These are phyloP conservation scores for Elaeis guineensis DNA, from an alignment of 176 grass and related monocot genomes.

Conservation along the genomic window DNA sequence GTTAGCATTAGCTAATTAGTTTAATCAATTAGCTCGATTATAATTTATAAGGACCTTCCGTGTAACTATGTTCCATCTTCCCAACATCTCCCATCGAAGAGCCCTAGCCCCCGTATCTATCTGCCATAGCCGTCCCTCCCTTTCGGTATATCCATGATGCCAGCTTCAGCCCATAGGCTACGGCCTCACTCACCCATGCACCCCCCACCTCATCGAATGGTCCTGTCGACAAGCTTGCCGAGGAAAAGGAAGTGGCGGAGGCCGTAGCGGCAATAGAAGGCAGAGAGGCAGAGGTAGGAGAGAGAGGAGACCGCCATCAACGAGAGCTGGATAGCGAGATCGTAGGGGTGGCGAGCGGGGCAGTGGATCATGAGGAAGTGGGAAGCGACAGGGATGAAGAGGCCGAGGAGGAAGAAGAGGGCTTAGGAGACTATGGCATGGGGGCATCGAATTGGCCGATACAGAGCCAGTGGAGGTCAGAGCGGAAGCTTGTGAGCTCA, in stretches of 20 bases:
- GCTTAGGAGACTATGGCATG: neutral
- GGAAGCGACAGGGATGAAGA: slow-evolving; percentile 2
- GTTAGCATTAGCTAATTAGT: too few species aligned
- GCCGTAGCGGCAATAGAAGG: slow-evolving; percentile 7
- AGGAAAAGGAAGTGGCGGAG: slow-evolving; percentile 19
- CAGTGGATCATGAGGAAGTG: slow-evolving; percentile 2
- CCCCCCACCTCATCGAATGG: too few species aligned
- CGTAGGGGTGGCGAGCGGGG: slow-evolving; percentile 6
- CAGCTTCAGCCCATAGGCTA: too few species aligned
- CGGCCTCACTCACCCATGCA: too few species aligned
- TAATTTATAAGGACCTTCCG: too few species aligned
- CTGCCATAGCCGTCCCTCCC: too few species aligned
- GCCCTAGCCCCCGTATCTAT: too few species aligned
- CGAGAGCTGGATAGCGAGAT: slow-evolving; percentile 11
- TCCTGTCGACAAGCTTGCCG: slow-evolving; percentile 7
- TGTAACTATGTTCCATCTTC: too few species aligned
- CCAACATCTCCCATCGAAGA: too few species aligned
- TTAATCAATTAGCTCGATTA: too few species aligned
- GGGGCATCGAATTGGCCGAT: neutral
- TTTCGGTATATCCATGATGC: too few species aligned
- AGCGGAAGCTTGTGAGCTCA: slow-evolving; percentile 4
- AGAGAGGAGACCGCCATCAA: slow-evolving; percentile 4
- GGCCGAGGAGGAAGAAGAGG: neutral
- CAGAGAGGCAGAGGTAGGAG: slow-evolving; percentile 3
- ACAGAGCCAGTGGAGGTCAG: slow-evolving; percentile 6